A percentile compares a stretch with the other conserved stretches of the same genome.
Conservation (phyloP, 1,284 basidiomycete species). For the Ceratobasidium theobromae region DNA sequence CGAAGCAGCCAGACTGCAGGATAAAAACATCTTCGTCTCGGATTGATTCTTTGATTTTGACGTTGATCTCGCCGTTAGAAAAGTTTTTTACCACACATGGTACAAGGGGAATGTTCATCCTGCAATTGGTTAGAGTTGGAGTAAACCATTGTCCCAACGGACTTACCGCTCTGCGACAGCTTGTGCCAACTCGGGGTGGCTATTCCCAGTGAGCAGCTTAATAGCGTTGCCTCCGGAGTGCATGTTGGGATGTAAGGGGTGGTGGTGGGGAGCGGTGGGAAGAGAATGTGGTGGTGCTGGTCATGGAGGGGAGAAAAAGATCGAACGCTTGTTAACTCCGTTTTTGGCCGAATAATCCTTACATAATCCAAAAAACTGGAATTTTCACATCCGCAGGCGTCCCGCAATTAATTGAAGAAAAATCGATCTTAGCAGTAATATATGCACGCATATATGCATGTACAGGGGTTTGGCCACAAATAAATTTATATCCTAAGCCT, state of each 20-base stretch:
- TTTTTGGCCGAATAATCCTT: constrained; percentile 6
- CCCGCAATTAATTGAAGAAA: no score
- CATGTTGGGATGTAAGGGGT: constrained; percentile 48
- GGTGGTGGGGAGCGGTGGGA: background rate
- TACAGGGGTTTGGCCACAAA: no score
- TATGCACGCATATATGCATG: no score
- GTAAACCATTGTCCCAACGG: constrained; percentile 44
- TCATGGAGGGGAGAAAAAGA: constrained; percentile 9
- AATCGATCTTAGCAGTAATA: no score
- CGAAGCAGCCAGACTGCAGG: constrained; percentile 79
- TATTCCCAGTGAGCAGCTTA: constrained; percentile 94
- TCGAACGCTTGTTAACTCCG: background rate
- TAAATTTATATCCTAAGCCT: no score
- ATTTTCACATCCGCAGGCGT: no score
- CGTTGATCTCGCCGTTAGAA: constrained; percentile 91
- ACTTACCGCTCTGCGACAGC: constrained; percentile 93
- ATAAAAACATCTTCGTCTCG: constrained; percentile 98
- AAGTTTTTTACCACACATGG: constrained; percentile 94
- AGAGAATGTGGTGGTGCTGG: constrained; percentile 4
- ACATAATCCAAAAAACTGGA: background rate
- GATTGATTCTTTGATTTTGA: constrained; percentile 91
- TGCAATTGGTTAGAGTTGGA: constrained; percentile 44
- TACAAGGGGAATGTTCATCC: constrained; percentile 88
- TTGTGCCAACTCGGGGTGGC: constrained; percentile 95
- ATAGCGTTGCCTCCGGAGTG: constrained; percentile 89